Conservation (phyloP, 129 eudicot genomes). For the Silybum marianum region DNA sequence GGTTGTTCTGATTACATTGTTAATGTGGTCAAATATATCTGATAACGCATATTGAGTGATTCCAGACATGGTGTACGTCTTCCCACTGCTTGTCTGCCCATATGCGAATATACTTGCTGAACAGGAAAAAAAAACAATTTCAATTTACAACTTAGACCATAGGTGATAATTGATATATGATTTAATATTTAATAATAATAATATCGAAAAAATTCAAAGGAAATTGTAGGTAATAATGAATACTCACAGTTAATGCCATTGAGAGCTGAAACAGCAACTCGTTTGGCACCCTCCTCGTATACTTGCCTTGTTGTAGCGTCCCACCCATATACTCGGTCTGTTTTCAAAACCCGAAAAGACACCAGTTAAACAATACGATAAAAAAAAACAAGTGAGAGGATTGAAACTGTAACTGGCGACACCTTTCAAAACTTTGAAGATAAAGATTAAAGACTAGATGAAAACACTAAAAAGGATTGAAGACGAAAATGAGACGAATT, state of each 20-base stretch:
- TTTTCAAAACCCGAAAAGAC: constrained; percentile 17
- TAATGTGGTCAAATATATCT: constrained; percentile 69
- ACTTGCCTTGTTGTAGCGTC: constrained; percentile 70
- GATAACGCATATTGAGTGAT: constrained; percentile 66
- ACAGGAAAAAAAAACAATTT: constrained; percentile 26
- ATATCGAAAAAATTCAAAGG: too few species aligned
- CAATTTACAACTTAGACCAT: constrained; percentile 8
- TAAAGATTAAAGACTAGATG: neutral
- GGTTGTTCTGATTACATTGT: constrained; percentile 35
- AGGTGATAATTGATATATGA: neutral
- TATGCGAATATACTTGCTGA: constrained; percentile 94
- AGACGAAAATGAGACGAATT: neutral
- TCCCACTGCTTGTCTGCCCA: constrained; percentile 99
- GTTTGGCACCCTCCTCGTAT: constrained; percentile 85
- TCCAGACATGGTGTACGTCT: constrained; percentile 97
- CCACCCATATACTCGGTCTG: constrained; percentile 70
- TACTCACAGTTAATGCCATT: constrained; percentile 83
- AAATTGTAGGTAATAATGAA: neutral
- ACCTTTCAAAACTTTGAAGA: neutral
- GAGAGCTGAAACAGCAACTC: constrained; percentile 76
- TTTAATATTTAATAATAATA: neutral
- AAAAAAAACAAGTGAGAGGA: neutral
- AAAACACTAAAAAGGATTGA: neutral
- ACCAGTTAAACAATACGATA: neutral
- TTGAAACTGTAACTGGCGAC: too few species aligned